Percentiles rank a stretch among this genome's conserved stretches.
These are phyloP conservation scores for Pythium sukuiense DNA, from an alignment of 352 stramenopile species.

Conservation along the genomic window DNA sequence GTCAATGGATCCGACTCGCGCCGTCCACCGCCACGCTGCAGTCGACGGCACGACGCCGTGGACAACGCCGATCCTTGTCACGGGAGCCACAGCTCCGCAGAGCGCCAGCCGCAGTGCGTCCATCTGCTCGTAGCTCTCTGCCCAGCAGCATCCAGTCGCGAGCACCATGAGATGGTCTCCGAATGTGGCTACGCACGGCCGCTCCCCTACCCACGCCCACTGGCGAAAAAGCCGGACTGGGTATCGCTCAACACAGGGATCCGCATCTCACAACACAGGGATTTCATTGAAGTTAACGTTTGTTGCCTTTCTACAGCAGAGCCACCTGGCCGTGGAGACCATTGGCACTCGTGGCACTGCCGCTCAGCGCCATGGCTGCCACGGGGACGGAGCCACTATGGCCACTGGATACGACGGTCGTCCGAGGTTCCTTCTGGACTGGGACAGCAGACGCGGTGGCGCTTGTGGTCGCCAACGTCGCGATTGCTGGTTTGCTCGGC, in stretches of 20 bases:
- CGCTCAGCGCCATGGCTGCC: background rate
- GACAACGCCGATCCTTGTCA: background rate
- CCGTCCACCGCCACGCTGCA: background rate
- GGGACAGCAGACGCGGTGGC: background rate
- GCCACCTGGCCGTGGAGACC: background rate
- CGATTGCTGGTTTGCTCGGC: background rate
- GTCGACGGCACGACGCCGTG: background rate
- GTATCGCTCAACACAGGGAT: background rate
- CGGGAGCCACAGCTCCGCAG: background rate
- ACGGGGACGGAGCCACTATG: background rate
- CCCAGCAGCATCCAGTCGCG: background rate
- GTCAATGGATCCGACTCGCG: background rate
- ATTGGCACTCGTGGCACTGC: background rate
- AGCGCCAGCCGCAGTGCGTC: background rate
- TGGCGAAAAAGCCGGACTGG: background rate
- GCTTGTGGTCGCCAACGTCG: background rate
- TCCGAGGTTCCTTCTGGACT: background rate
- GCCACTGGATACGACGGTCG: background rate
- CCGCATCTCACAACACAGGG: background rate
- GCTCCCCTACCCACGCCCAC: conserved; percentile 14
- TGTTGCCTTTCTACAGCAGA: background rate
- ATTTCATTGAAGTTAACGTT: conserved; percentile 3
- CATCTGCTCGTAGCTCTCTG: conserved; percentile 1
- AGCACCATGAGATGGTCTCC: background rate
- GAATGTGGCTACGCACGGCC: background rate